Percentiles rank a stretch among this genome's conserved stretches.
Evolutionary conservation across 306 rosid genomes (phyloP).

Genomic region (Abrus precatorius): DNA sequence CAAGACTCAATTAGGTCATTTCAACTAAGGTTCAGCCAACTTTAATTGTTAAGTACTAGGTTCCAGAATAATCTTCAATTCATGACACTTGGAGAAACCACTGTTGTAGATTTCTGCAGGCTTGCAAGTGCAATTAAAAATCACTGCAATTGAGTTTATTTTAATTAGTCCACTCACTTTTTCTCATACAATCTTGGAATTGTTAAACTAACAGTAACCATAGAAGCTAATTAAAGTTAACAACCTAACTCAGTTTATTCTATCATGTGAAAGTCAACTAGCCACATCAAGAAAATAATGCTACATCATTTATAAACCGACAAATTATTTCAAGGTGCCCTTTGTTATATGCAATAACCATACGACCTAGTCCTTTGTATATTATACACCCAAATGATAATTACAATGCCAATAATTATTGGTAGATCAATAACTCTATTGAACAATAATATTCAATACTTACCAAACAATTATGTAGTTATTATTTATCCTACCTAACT

Average conservation of each 20-base stretch:
- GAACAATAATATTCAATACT: slow-evolving; percentile 24
- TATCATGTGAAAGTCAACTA: slow-evolving; percentile 39
- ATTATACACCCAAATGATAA: slow-evolving; percentile 34
- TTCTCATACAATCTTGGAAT: slow-evolving; percentile 18
- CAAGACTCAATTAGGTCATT: neutral
- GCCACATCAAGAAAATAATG: slow-evolving; percentile 35
- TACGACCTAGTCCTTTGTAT: slow-evolving; percentile 22
- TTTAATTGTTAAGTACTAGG: neutral
- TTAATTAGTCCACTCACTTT: slow-evolving; percentile 43
- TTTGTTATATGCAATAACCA: slow-evolving; percentile 4
- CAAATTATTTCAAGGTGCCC: slow-evolving; percentile 28
- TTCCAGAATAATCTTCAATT: neutral
- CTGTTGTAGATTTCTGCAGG: slow-evolving; percentile 25
- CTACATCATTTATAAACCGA: neutral
- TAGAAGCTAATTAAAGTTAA: slow-evolving; percentile 20
- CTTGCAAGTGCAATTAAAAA: slow-evolving; percentile 28
- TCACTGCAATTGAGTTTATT: neutral
- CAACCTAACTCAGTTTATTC: slow-evolving; percentile 3
- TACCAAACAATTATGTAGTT: slow-evolving; percentile 7
- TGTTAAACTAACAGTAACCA: slow-evolving; percentile 32
- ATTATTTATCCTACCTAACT: slow-evolving; percentile 46
- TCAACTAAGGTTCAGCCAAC: slow-evolving; percentile 3
- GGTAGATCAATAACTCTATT: neutral
- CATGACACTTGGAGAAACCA: slow-evolving; percentile 39
- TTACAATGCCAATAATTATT: slow-evolving; percentile 32